Evolutionary conservation across 768 basidiomycete species (phyloP).

Genomic region (Epithele typhae): DNA sequence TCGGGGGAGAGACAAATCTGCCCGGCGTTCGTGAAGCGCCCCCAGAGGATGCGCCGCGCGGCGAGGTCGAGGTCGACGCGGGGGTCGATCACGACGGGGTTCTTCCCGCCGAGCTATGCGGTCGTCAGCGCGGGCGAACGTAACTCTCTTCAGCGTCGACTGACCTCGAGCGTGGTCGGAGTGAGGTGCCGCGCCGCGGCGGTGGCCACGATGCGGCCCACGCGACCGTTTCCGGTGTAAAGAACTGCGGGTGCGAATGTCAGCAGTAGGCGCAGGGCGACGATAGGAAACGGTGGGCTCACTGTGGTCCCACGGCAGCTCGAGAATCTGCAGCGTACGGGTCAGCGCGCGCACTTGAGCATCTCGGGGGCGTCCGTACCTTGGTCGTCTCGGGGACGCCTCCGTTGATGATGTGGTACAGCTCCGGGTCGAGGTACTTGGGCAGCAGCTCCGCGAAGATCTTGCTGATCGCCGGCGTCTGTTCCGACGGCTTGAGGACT

Average conservation of each 20-base stretch:
- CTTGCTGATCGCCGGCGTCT: slow-evolving; percentile 48
- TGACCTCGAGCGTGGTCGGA: slow-evolving; percentile 58
- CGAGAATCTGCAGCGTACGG: slow-evolving; percentile 46
- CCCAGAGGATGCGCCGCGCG: slow-evolving; percentile 76
- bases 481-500: slow-evolving; percentile 72
- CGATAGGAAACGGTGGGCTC: not conserved
- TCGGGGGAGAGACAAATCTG: slow-evolving; percentile 62
- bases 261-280: not conserved
- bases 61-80: slow-evolving; percentile 59
- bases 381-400: slow-evolving; percentile 60
- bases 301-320: slow-evolving; percentile 63
- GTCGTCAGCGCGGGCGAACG: too few relatives aligned
- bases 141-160: slow-evolving; percentile 1
- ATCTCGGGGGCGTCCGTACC: slow-evolving; percentile 20
- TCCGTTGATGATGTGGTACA: slow-evolving; percentile 68
- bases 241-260: slow-evolving; percentile 34
- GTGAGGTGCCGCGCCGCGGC: slow-evolving; percentile 81
- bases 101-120: slow-evolving; percentile 42
- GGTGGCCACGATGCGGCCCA: slow-evolving; percentile 46
- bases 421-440: slow-evolving; percentile 66
- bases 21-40: slow-evolving; percentile 72
- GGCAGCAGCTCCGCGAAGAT: slow-evolving; percentile 64
- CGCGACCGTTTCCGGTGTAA: slow-evolving; percentile 50
- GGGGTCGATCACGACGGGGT: slow-evolving; percentile 64
- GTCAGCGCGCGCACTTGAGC: not conserved